Evolutionary conservation across 192 early-diverging fungal species (phyloP).

Genomic region (Linnemannia elongata): DNA sequence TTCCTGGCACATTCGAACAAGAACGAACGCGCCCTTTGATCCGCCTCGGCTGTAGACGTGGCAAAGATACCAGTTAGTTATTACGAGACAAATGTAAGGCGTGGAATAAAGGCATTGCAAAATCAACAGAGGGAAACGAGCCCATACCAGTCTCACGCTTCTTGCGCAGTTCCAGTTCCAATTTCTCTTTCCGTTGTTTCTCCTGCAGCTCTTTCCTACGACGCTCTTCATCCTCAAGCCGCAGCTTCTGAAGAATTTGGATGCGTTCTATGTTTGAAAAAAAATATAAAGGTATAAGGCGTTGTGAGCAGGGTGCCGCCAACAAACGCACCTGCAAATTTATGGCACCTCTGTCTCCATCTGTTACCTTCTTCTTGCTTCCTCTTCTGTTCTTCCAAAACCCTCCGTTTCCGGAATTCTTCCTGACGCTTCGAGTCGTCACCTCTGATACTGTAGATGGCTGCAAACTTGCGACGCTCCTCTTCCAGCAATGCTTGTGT

Average conservation of each 20-base stretch:
- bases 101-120: not conserved
- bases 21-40: constrained; percentile 35
- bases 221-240: constrained; percentile 46
- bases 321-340: not conserved
- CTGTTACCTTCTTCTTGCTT: constrained; percentile 34
- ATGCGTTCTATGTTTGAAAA: constrained; percentile 27
- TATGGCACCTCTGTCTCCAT: not conserved
- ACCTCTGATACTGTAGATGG: constrained; percentile 13
- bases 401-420: constrained; percentile 7
- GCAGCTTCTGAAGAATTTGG: constrained; percentile 25
- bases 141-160: constrained; percentile 38
- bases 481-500: constrained; percentile 11
- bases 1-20: constrained; percentile 25
- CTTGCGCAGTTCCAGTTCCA: constrained; percentile 32
- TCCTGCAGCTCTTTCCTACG: constrained; percentile 26
- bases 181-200: constrained; percentile 22
- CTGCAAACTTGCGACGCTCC: constrained; percentile 24
- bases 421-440: constrained; percentile 14
- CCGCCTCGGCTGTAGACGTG: constrained; percentile 26
- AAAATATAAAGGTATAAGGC: no score
- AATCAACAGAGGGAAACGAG: not conserved
- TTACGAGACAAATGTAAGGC: not conserved
- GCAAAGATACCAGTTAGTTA: not conserved
- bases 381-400: constrained; percentile 26
- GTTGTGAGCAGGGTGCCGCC: no score